Evolutionary conservation across 495 filamentous ascomycete species (phyloP).

Genomic region (Geoglossum glabrum): DNA sequence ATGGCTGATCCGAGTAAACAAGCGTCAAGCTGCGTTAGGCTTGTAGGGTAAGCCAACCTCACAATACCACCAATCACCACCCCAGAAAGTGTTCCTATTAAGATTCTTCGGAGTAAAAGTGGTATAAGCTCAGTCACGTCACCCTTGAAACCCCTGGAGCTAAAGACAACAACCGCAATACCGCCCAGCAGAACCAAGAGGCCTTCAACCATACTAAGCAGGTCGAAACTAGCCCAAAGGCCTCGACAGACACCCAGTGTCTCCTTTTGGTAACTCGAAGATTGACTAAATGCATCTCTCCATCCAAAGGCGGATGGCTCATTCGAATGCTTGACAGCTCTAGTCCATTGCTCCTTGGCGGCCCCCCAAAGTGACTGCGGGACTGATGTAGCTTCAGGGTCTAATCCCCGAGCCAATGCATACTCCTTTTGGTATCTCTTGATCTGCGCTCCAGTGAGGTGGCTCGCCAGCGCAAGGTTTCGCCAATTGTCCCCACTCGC

Average conservation of each 20-base stretch:
- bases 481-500: constrained; percentile 42
- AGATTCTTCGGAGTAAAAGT: constrained; percentile 24
- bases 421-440: constrained; percentile 67
- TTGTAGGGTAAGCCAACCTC: background rate
- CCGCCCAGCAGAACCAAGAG: constrained; percentile 47
- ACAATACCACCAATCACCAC: constrained; percentile 12
- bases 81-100: constrained; percentile 17
- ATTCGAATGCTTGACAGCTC: constrained; percentile 14
- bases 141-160: constrained; percentile 37
- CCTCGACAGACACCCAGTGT: constrained; percentile 62
- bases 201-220: constrained; percentile 64
- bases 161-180: constrained; percentile 45
- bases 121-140: constrained; percentile 33
- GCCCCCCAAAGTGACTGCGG: constrained; percentile 38
- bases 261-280: constrained; percentile 52
- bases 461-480: constrained; percentile 54
- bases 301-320: constrained; percentile 13
- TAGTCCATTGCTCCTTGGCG: constrained; percentile 29
- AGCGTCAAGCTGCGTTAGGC: background rate
- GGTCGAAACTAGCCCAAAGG: constrained; percentile 81
- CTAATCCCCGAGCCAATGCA: constrained; percentile 36
- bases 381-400: constrained; percentile 29
- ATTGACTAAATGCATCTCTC: constrained; percentile 33
- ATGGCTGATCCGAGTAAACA: constrained; percentile 17
- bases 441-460: constrained; percentile 66